These are phyloP conservation scores for Aspergillus avenaceus DNA, from an alignment of 495 filamentous ascomycete genomes.

Conservation along the genomic window DNA sequence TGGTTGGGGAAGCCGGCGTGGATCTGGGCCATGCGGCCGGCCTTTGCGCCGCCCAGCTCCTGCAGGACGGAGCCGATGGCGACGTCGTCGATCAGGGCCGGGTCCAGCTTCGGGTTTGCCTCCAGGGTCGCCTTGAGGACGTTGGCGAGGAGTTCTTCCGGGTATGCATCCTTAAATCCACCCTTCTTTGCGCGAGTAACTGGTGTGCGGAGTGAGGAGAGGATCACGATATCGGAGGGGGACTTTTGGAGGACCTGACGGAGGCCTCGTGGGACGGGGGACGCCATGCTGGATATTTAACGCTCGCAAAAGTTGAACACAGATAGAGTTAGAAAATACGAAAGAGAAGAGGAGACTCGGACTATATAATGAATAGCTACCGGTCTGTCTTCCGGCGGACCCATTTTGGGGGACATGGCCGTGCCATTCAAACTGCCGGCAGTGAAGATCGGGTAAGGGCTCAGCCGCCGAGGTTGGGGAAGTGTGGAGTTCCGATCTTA, in stretches of 20 bases:
- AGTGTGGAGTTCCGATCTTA: conserved; percentile 14
- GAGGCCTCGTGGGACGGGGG: conserved; percentile 59
- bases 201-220: conserved; percentile 82
- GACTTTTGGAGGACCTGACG: conserved; percentile 75
- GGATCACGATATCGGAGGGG: conserved; percentile 80
- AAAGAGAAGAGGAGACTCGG: background rate
- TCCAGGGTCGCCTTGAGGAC: conserved; percentile 81
- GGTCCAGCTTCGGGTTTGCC: conserved; percentile 70
- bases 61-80: conserved; percentile 83
- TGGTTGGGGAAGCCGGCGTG: conserved; percentile 71
- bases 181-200: conserved; percentile 80
- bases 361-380: conserved; percentile 10
- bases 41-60: conserved; percentile 87
- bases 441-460: conserved; percentile 44
- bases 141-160: conserved; percentile 78
- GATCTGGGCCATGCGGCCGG: conserved; percentile 84
- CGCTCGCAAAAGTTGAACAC: background rate
- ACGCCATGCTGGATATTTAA: conserved; percentile 40
- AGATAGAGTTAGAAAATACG: background rate
- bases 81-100: conserved; percentile 70
- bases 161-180: conserved; percentile 81
- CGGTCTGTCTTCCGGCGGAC: conserved; percentile 33
- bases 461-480: conserved; percentile 25
- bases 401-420: conserved; percentile 18
- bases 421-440: conserved; percentile 29